Percentiles rank a stretch among this genome's conserved stretches.
phyloP scores from a whole-genome alignment of 208 protist species.

The Crithidia expoeki region DNA sequence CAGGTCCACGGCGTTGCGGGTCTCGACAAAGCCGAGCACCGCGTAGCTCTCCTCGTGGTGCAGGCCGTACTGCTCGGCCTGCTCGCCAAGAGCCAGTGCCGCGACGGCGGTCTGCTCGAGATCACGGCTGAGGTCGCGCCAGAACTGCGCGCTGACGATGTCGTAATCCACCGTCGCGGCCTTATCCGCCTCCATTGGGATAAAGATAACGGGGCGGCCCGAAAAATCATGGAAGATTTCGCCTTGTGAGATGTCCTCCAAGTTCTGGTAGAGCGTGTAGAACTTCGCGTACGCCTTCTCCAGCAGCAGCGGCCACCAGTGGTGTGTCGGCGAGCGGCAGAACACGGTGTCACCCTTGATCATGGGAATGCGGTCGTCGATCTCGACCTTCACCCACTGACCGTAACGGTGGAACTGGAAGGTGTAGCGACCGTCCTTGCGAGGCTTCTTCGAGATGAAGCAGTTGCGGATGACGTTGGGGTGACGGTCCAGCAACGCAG shows the following conservation, averaged over 20 bases:
- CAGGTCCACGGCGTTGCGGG: conserved; percentile 25
- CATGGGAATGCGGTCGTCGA: conserved; percentile 68
- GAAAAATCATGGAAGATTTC: conserved; percentile 71
- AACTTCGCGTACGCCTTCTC: conserved; percentile 88
- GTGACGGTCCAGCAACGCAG: conserved; percentile 46
- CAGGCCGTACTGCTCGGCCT: conserved; percentile 52
- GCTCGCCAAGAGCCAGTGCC: conserved; percentile 38
- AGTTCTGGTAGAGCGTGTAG: conserved; percentile 63
- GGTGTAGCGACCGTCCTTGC: conserved; percentile 64
- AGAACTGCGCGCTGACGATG: conserved; percentile 31
- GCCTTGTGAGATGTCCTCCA: conserved; percentile 51
- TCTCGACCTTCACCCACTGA: conserved; percentile 70
- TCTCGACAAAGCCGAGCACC: conserved; percentile 48
- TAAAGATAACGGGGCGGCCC: conserved; percentile 49
- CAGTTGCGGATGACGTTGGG: conserved; percentile 56
- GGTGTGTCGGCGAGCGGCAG: conserved; percentile 57
- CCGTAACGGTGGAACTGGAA: conserved; percentile 74
- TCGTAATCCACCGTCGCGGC: conserved; percentile 36
- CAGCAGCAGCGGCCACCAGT: conserved; percentile 76
- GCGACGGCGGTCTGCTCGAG: conserved; percentile 42
- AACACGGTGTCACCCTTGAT: conserved; percentile 53
- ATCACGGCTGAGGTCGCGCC: conserved; percentile 44
- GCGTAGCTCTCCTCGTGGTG: conserved; percentile 61
- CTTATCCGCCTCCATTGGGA: conserved; percentile 30
- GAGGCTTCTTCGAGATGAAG: conserved; percentile 62